These are phyloP conservation scores for Pythium periplocum DNA, from an alignment of 352 stramenopile genomes.

Conservation along the genomic window DNA sequence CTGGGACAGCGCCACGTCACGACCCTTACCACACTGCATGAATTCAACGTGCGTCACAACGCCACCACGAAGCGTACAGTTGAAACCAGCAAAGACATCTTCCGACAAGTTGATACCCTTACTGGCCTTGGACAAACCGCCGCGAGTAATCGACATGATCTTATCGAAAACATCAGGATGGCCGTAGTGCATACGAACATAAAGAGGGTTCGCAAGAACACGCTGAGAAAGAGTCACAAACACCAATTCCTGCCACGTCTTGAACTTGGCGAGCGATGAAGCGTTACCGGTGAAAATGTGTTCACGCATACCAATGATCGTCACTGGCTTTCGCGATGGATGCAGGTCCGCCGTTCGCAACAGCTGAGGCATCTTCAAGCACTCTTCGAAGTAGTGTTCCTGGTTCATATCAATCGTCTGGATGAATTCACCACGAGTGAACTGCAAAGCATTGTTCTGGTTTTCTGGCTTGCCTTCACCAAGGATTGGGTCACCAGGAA, in stretches of 20 bases:
- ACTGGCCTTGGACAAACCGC: slow-evolving; percentile 72
- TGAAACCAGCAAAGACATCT: slow-evolving; percentile 85
- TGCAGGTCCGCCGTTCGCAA: slow-evolving; percentile 67
- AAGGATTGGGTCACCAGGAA: slow-evolving; percentile 78
- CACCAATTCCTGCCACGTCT: slow-evolving; percentile 80
- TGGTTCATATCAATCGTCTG: slow-evolving; percentile 91
- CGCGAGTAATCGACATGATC: slow-evolving; percentile 64
- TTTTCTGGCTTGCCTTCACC: slow-evolving; percentile 84
- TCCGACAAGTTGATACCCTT: slow-evolving; percentile 85
- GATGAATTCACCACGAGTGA: slow-evolving; percentile 79
- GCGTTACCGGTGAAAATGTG: slow-evolving; percentile 86
- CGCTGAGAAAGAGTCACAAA: slow-evolving; percentile 83
- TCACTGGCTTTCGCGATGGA: slow-evolving; percentile 59
- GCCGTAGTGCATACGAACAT: slow-evolving; percentile 79
- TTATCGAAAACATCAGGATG: slow-evolving; percentile 85
- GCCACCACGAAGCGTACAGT: slow-evolving; percentile 66
- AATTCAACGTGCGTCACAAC: slow-evolving; percentile 82
- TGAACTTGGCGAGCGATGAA: slow-evolving; percentile 81
- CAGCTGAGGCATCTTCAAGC: slow-evolving; percentile 81
- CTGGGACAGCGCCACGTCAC: slow-evolving; percentile 79
- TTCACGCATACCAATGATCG: slow-evolving; percentile 83
- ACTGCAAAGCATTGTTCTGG: slow-evolving; percentile 78
- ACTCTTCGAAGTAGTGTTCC: slow-evolving; percentile 85
- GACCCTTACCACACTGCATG: slow-evolving; percentile 84
- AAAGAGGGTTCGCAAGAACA: slow-evolving; percentile 69